Conservation (phyloP, 2,329 filamentous ascomycete genomes). For the Acrocalymma vagum region DNA sequence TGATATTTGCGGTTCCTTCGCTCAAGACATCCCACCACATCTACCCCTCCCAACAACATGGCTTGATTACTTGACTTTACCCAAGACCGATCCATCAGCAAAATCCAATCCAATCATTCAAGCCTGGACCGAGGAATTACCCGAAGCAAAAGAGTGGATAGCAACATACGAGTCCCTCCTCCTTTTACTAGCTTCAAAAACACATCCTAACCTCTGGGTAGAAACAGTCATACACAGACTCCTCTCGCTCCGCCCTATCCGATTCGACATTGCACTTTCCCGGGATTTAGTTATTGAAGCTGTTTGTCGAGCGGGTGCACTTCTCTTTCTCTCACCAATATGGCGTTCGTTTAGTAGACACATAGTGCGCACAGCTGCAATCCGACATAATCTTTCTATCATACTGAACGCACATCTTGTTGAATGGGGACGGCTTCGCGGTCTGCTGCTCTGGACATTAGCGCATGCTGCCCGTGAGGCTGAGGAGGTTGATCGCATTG, state of each 20-base stretch:
- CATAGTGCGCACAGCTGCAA: slow-evolving; percentile 2
- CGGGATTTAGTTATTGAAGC: slow-evolving; percentile 6
- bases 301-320: slow-evolving; percentile 6
- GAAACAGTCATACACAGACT: slow-evolving; percentile 5
- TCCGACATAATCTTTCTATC: slow-evolving; percentile 1
- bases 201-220: slow-evolving; percentile 2
- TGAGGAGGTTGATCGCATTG: slow-evolving; percentile 1
- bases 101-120: not conserved
- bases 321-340: slow-evolving; percentile 8
- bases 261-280: not conserved
- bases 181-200: not conserved
- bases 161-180: not conserved
- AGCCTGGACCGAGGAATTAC: not conserved
- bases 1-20: slow-evolving; percentile 1
- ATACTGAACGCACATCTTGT: slow-evolving; percentile 1
- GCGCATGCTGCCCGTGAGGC: slow-evolving; percentile 5
- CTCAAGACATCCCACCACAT: not conserved
- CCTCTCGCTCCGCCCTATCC: slow-evolving; percentile 1
- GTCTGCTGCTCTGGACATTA: slow-evolving; percentile 7
- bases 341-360: slow-evolving; percentile 10
- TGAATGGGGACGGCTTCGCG: slow-evolving; percentile 6
- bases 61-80: not conserved
- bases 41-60: not conserved
- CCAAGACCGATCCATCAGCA: not conserved
- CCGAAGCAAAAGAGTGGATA: not conserved